phyloP scores from a whole-genome alignment of 2,329 filamentous ascomycete genomes.

The Whalleya microplaca region DNA sequence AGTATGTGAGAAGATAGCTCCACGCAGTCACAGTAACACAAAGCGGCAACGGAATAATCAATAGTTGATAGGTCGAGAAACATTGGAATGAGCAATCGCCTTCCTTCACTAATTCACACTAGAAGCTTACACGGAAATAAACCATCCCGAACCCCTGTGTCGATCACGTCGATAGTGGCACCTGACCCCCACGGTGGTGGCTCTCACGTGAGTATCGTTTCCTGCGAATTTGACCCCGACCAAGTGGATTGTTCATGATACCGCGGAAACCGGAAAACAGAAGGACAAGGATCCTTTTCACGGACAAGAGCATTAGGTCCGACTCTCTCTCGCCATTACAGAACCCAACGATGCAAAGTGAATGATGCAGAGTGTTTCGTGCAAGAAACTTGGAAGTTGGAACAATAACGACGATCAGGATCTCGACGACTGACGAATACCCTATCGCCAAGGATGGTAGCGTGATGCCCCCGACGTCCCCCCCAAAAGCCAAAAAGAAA shows the following conservation, averaged over 20 bases:
- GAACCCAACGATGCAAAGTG: background rate
- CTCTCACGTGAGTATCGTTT: conserved; percentile 23
- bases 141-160: conserved; percentile 21
- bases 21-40: background rate
- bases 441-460: conserved; percentile 5
- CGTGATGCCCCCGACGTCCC: conserved; percentile 6
- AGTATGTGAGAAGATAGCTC: background rate
- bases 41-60: background rate
- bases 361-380: no score
- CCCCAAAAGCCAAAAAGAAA: conserved; percentile 1
- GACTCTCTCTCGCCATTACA: background rate
- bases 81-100: conserved; percentile 13
- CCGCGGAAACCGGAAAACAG: background rate
- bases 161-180: conserved; percentile 22
- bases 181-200: conserved; percentile 21
- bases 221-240: conserved; percentile 9
- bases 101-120: conserved; percentile 6
- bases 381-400: background rate
- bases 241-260: conserved; percentile 11
- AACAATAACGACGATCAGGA: background rate
- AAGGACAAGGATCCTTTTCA: background rate
- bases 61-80: conserved; percentile 6
- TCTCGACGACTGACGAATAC: conserved; percentile 11
- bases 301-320: background rate
- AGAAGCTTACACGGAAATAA: conserved; percentile 21